phyloP scores from a whole-genome alignment of 192 early-diverging fungal species.

The Nowakowskiella sp. region DNA sequence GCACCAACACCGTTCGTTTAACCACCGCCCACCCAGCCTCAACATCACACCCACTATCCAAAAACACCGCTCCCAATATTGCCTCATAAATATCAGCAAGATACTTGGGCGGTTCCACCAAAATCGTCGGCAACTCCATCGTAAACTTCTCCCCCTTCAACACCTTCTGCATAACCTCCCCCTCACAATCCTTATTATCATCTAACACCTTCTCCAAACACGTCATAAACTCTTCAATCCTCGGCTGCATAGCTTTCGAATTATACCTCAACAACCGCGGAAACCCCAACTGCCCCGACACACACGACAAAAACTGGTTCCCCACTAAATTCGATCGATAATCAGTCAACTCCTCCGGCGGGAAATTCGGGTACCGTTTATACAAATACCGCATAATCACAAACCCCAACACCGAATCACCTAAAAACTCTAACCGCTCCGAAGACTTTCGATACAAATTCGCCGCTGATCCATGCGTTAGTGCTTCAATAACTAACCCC shows the following conservation, averaged over 20 bases:
- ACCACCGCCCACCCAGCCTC: slow-evolving; percentile 29
- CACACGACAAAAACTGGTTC: slow-evolving; percentile 73
- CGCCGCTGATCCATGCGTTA: neutral
- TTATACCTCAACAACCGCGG: too few relatives aligned
- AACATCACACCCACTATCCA: slow-evolving; percentile 68
- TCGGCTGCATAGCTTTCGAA: too few relatives aligned
- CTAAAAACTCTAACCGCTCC: slow-evolving; percentile 12
- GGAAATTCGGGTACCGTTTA: slow-evolving; percentile 51
- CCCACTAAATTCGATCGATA: slow-evolving; percentile 56
- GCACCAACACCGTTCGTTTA: too few relatives aligned
- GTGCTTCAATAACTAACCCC: neutral
- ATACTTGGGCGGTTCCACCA: too few relatives aligned
- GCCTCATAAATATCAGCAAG: slow-evolving; percentile 80
- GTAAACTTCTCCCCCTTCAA: too few relatives aligned
- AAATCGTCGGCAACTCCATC: too few relatives aligned
- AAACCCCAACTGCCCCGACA: slow-evolving; percentile 56
- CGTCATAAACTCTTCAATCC: too few relatives aligned
- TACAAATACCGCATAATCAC: slow-evolving; percentile 54
- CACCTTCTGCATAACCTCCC: too few relatives aligned
- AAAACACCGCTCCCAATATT: slow-evolving; percentile 70
- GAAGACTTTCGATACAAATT: neutral
- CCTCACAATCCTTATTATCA: too few relatives aligned
- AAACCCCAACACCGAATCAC: slow-evolving; percentile 42
- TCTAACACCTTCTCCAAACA: too few relatives aligned
- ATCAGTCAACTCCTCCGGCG: slow-evolving; percentile 71